Conservation (phyloP, 2,329 filamentous ascomycete species). For the Paecilomyces variotii region DNA sequence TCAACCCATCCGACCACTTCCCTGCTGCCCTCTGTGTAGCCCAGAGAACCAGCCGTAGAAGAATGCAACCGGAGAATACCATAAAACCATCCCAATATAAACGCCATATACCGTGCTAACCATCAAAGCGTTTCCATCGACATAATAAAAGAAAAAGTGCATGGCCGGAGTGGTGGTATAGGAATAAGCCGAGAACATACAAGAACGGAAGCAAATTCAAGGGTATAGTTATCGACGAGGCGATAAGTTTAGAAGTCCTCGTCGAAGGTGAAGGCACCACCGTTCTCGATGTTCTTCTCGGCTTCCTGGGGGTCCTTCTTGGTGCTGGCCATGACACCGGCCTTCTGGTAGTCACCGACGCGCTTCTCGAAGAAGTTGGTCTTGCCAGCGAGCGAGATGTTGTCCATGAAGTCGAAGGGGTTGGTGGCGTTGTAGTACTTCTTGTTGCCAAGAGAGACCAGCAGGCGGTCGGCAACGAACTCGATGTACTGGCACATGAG, state of each 20-base stretch:
- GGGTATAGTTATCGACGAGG: conserved; percentile 10
- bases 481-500: conserved; percentile 99
- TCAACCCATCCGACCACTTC: not conserved
- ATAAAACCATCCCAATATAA: not conserved
- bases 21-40: not conserved
- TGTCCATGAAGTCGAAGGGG: conserved; percentile 99
- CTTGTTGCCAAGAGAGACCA: conserved; percentile 85
- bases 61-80: not conserved
- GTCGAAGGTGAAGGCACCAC: conserved; percentile 83
- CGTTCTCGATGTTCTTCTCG: conserved; percentile 28
- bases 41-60: not conserved
- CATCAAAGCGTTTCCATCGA: conserved; percentile 7
- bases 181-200: conserved; percentile 3
- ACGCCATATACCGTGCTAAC: not conserved
- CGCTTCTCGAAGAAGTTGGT: conserved; percentile 99
- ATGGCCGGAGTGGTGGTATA: conserved; percentile 8
- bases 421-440: conserved; percentile 91
- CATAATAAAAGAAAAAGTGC: conserved; percentile 19
- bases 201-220: conserved; percentile 1
- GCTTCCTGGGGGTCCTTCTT: conserved; percentile 58
- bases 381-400: conserved; percentile 97
- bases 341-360: conserved; percentile 98
- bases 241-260: conserved; percentile 75
- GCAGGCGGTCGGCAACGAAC: conserved; percentile 93
- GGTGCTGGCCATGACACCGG: conserved; percentile 91